Conservation (phyloP, 768 basidiomycete species). For the Hericium erinaceus region DNA sequence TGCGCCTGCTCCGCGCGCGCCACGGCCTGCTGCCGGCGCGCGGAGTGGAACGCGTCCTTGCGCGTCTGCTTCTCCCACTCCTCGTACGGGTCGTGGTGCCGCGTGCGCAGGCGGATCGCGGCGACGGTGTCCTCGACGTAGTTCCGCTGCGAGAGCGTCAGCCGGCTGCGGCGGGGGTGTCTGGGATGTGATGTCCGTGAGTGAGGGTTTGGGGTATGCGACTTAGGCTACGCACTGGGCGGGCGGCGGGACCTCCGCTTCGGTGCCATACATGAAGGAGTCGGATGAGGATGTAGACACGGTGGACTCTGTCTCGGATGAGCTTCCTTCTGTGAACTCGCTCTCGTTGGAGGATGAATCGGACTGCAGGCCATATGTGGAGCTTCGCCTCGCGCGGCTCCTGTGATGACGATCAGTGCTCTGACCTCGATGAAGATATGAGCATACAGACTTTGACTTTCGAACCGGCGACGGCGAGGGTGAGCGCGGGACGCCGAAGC, state of each 20-base stretch:
- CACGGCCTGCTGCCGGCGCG: constrained; percentile 23
- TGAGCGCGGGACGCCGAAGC: neutral
- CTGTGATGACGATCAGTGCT: neutral
- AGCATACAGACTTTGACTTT: neutral
- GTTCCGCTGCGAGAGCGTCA: constrained; percentile 17
- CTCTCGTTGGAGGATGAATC: neutral
- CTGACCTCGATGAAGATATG: no score
- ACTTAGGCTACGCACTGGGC: neutral
- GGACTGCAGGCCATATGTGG: neutral
- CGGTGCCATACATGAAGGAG: neutral
- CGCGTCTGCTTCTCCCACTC: constrained; percentile 42
- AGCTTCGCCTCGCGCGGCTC: neutral
- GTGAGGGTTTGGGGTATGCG: neutral
- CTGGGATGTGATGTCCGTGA: neutral
- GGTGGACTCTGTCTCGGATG: neutral
- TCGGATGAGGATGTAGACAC: neutral
- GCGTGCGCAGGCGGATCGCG: constrained; percentile 34
- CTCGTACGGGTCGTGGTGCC: constrained; percentile 38
- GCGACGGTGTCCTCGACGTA: constrained; percentile 37
- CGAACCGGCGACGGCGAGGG: neutral
- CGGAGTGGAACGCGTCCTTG: constrained; percentile 35
- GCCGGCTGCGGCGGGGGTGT: neutral
- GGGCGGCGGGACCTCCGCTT: neutral
- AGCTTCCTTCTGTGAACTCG: neutral
- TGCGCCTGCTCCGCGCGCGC: constrained; percentile 12